A percentile compares a stretch with the other conserved stretches of the same genome.
Conservation (phyloP, 2,329 filamentous ascomycete species). For the Ophiostoma angusticollis region DNA sequence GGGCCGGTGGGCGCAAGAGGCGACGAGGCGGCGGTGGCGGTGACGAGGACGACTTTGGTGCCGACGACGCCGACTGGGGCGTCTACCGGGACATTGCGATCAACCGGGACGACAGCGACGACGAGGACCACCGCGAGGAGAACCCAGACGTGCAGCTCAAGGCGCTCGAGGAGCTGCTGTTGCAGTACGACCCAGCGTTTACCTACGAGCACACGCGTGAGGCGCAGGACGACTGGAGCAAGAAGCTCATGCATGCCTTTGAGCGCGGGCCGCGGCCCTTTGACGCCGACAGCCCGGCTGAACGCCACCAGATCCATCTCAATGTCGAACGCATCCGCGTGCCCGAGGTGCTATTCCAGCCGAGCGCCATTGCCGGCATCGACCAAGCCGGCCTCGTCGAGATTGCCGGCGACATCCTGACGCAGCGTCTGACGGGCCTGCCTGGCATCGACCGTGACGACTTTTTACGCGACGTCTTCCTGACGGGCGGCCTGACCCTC, state of each 20-base stretch:
- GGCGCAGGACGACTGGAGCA: conserved; percentile 91
- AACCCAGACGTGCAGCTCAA: conserved; percentile 65
- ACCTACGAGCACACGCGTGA: conserved; percentile 86
- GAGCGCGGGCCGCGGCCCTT: conserved; percentile 77
- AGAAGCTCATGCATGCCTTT: conserved; percentile 81
- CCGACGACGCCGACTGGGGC: conserved; percentile 95
- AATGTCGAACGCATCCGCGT: conserved; percentile 95
- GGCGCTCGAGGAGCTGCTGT: conserved; percentile 67
- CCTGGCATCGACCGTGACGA: conserved; percentile 42
- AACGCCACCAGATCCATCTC: conserved; percentile 81
- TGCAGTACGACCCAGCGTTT: conserved; percentile 77
- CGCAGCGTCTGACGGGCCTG: conserved; percentile 56
- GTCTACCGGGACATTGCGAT: conserved; percentile 85
- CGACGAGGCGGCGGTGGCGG: conserved; percentile 58
- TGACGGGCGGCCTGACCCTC: conserved; percentile 85
- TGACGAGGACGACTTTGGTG: conserved; percentile 93
- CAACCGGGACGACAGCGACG: conserved; percentile 57
- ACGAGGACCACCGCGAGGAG: conserved; percentile 87
- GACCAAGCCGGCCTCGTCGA: conserved; percentile 92
- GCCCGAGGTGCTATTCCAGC: conserved; percentile 86
- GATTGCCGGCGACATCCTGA: conserved; percentile 80
- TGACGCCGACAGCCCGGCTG: conserved; percentile 61
- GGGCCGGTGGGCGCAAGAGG: conserved; percentile 21
- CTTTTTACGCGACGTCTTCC: conserved; percentile 75
- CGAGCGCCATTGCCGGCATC: conserved; percentile 68